phyloP scores from a whole-genome alignment of 2,329 filamentous ascomycete species.

The Ascochyta koolunga region DNA sequence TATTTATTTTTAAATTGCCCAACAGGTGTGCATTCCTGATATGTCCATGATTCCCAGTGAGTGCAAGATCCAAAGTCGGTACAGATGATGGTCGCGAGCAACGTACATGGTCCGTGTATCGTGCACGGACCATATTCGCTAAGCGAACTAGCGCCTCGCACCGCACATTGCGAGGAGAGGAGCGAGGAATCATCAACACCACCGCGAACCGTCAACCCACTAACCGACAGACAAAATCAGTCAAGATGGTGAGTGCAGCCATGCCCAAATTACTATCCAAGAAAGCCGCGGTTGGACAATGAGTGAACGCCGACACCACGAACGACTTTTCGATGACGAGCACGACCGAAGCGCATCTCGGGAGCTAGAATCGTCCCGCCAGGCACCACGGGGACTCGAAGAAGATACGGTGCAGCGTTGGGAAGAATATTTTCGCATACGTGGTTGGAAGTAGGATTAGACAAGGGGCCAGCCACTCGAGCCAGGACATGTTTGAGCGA shows the following conservation, averaged over 20 bases:
- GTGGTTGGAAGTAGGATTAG: background rate
- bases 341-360: conserved; percentile 19
- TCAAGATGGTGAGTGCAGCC: conserved; percentile 49
- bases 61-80: background rate
- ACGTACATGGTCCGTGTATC: background rate
- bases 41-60: background rate
- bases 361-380: background rate
- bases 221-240: conserved; percentile 47
- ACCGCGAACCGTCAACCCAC: conserved; percentile 44
- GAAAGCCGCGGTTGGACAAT: conserved; percentile 31
- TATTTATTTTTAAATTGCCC: background rate
- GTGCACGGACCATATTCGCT: conserved; percentile 1
- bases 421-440: background rate
- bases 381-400: conserved; percentile 1
- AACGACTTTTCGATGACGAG: conserved; percentile 28
- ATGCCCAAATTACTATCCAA: conserved; percentile 2
- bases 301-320: conserved; percentile 29
- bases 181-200: conserved; percentile 33
- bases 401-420: background rate
- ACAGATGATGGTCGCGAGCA: background rate
- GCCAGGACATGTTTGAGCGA: background rate
- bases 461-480: background rate
- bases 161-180: background rate
- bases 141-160: conserved; percentile 13
- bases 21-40: background rate